Percentiles rank a stretch among this genome's conserved stretches.
These are phyloP conservation scores for Penicillium fimorum DNA, from an alignment of 495 filamentous ascomycete species.

Conservation along the genomic window DNA sequence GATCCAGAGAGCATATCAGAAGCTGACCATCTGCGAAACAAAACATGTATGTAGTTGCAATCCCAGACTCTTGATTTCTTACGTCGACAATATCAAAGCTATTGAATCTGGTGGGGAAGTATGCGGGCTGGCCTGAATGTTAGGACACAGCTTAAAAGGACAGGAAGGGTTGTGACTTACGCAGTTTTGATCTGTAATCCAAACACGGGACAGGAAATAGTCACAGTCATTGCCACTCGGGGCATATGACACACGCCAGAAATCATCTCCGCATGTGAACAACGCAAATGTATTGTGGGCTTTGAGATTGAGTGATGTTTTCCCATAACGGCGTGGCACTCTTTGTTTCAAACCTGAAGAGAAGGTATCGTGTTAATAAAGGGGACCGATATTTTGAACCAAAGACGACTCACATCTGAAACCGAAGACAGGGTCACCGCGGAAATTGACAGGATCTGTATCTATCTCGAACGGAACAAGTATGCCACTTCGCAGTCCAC, in stretches of 20 bases:
- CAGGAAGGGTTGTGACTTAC: conserved; percentile 26
- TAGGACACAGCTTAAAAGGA: conserved; percentile 5
- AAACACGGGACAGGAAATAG: conserved; percentile 36
- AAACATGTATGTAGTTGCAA: conserved; percentile 35
- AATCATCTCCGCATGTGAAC: conserved; percentile 40
- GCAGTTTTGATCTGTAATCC: conserved; percentile 47
- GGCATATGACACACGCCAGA: conserved; percentile 39
- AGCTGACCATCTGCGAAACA: conserved; percentile 44
- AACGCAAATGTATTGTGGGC: conserved; percentile 29
- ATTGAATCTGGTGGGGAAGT: conserved; percentile 35
- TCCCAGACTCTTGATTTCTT: conserved; percentile 12
- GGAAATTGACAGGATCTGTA: conserved; percentile 4
- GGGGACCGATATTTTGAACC: not conserved
- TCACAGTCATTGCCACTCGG: conserved; percentile 20
- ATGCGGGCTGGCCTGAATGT: conserved; percentile 37
- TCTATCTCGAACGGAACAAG: conserved; percentile 38
- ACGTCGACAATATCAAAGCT: conserved; percentile 32
- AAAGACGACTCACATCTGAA: conserved; percentile 28
- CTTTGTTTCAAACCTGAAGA: conserved; percentile 32
- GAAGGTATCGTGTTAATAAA: not conserved
- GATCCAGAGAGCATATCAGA: conserved; percentile 39
- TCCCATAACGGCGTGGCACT: conserved; percentile 30
- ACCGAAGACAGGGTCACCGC: conserved; percentile 4
- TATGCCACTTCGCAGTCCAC: conserved; percentile 45
- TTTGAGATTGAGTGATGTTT: conserved; percentile 40